Evolutionary conservation across 805 yeast genomes (phyloP), one percentile per base, ranked within the genome.

Genomic region (Komagataella kurtzmanii): DNA sequence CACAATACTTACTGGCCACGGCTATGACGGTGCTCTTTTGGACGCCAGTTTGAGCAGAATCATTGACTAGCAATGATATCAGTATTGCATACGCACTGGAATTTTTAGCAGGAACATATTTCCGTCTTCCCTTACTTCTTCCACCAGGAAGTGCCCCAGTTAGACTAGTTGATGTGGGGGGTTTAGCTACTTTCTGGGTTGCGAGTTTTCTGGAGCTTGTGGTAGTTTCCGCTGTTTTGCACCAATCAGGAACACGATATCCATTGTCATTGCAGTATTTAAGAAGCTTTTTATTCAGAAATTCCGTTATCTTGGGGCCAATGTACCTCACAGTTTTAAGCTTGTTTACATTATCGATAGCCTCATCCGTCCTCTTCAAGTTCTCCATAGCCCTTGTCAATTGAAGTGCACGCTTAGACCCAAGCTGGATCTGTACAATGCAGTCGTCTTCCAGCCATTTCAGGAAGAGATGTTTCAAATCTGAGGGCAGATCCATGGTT

Each of bases 71-170:
- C 3, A 89, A 65, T 0, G 82, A 81, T 17, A 88, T 54, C 17
- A 89, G 58, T 7, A 89, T 84, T 0, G 93, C 96, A 67, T 86
- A 90, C 0, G 86, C 95, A 1, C 97, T 97, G 0, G 93, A 80
- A 43, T 90, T 67, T 54, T 80, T 79, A 49, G 71, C 73, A 0
- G 97, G 97, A 0, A 88, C 73, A 62, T 85, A 88, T 44, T 65
- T 70, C 47, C 60, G 61, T 36, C 56, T 52, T 53, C 59, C 60
- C 46, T 55, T 55, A 30, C 47, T 48, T 19, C 46, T 54, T 3
- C 45, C 46, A 14, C 50, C n/a, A 7, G 46, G 24, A 7, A 48
- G 18, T 6, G 49, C 40, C 40, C 40, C 40, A 30, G 14, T 3
- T 10, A 10, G 6, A 30, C 40, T 2, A 8, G 40, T 30, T 30